phyloP scores from a whole-genome alignment of 177 flowering plant species.

The Telopea speciosissima region DNA sequence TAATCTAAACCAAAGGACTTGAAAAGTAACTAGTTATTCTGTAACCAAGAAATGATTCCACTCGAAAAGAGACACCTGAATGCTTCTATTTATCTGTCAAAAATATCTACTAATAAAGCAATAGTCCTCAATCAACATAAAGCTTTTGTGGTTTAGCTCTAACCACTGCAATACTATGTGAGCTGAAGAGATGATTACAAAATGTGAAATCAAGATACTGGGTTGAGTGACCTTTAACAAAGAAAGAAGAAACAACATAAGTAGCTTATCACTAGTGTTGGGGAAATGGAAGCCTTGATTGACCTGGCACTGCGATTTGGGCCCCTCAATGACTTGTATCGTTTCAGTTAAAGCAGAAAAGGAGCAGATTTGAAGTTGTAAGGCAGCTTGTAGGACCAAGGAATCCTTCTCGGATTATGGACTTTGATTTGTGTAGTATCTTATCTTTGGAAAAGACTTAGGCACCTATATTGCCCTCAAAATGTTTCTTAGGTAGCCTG shows the following conservation, averaged over 20 bases:
- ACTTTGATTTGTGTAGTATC: neutral
- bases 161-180: slow-evolving; percentile 8
- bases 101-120: too few species aligned
- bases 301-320: slow-evolving; percentile 4
- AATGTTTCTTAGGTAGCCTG: neutral
- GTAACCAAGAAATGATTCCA: neutral
- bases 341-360: neutral
- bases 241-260: slow-evolving; percentile 7
- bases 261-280: slow-evolving; percentile 6
- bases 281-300: slow-evolving; percentile 7
- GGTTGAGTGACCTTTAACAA: neutral
- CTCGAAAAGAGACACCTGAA: neutral
- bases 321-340: slow-evolving; percentile 7
- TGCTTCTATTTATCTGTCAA: neutral
- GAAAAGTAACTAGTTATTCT: neutral
- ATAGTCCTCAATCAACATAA: neutral
- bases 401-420: neutral
- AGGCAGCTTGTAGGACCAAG: slow-evolving; percentile 23
- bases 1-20: neutral
- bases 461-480: neutral
- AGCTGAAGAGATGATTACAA: slow-evolving; percentile 9
- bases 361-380: slow-evolving; percentile 7
- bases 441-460: neutral
- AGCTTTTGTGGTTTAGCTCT: slow-evolving; percentile 9
- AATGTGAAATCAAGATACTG: slow-evolving; percentile 12